Conservation (phyloP, 345 rosid species). For the Stellera chamaejasme region DNA sequence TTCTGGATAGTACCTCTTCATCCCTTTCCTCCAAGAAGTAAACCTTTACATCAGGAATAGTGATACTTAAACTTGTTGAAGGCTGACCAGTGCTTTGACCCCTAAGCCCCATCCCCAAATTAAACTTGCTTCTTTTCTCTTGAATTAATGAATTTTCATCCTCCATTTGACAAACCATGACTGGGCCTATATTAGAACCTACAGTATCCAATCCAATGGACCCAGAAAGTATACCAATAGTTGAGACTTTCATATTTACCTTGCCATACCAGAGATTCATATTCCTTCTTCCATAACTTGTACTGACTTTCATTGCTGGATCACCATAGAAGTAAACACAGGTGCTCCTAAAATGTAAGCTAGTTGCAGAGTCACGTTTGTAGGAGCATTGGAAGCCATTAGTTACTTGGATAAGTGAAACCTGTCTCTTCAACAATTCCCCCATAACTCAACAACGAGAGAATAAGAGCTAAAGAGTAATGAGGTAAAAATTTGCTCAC, state of each 20-base stretch:
- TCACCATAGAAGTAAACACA: conserved; percentile 9
- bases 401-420: conserved; percentile 15
- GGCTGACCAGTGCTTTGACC: conserved; percentile 9
- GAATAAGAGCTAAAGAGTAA: conserved; percentile 2
- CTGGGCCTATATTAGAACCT: conserved; percentile 13
- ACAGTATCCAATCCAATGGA: conserved; percentile 5
- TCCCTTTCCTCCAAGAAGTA: conserved; percentile 63
- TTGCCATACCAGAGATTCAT: conserved; percentile 8
- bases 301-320: conserved; percentile 20
- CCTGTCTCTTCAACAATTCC: conserved; percentile 22
- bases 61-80: conserved; percentile 2
- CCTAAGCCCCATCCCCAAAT: conserved; percentile 13
- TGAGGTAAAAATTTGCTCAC: conserved; percentile 1
- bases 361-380: conserved; percentile 7
- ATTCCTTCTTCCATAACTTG: conserved; percentile 11
- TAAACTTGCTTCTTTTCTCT: conserved; percentile 14
- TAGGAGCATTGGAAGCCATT: conserved; percentile 15
- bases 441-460: conserved; percentile 11
- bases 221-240: conserved; percentile 2
- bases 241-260: background rate
- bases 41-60: conserved; percentile 17
- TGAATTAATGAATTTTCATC: conserved; percentile 7
- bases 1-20: conserved; percentile 49
- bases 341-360: background rate
- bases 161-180: conserved; percentile 13